Evolutionary conservation across 495 filamentous ascomycete genomes (phyloP), one percentile per base, ranked within the genome.

Genomic region (Penicillium silybi): DNA sequence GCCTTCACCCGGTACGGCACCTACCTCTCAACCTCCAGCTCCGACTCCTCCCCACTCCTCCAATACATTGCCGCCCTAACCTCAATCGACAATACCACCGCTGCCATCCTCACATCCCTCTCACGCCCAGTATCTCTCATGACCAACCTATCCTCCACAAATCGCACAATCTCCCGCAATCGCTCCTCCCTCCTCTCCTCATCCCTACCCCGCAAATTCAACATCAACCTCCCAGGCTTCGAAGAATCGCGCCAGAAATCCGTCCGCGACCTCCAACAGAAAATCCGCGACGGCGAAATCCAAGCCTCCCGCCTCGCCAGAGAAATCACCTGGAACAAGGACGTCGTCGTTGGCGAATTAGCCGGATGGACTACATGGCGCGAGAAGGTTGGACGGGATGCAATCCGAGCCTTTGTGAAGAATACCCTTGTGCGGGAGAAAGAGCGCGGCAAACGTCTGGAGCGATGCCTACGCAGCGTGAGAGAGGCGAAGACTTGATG

Each of bases 281-380:
- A 86, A 61, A 86, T 87, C 22, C 76, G 77, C 41, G 79, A 81
- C 20, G 78, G 76, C 13, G 78, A 85, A 54, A 65, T 73, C 16
- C 88, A 96, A 57, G 71, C 87, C 8, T 75, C 82, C 29, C 76
- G 74, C 20, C 64, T 96, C 16, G 84, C 85, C 0, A 80, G 81
- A 42, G 95, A 99, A 62, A 67, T 99, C 17, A 73, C 88, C 29
- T 97, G 95, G 64, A 96, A 91, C 44, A 92, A 96, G 69, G 88
- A 92, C 66, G 89, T 92, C 9, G 92, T 97, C 6, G 92, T 95
- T 11, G 77, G 83, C 7, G 95, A 99, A 66, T 64, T 99, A 52
- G 92, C 93, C 1, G 92, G 89, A 2, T 97, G 92, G 87, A 89
- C 95, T 59, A 90, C 93, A 13, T 82, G 89, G 75, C 84, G 91